Percentiles rank a stretch among this genome's conserved stretches.
phyloP scores from a whole-genome alignment of 108 stramenopile species.

The Bacterosira constricta region DNA sequence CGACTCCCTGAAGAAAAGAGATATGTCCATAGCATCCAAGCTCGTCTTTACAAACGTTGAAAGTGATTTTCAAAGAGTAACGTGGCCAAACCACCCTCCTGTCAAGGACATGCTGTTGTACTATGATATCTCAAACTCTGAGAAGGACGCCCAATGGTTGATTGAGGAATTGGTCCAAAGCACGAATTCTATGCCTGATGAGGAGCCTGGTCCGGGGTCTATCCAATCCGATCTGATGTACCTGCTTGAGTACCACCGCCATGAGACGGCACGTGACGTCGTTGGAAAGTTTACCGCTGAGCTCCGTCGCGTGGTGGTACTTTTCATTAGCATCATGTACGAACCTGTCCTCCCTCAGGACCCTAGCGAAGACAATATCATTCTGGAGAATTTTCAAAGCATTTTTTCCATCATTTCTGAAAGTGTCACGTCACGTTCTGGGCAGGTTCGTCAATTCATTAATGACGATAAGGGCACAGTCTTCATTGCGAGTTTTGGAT shows the following conservation, averaged over 20 bases:
- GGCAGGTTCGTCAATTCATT: slow-evolving; percentile 62
- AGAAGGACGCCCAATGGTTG: slow-evolving; percentile 11
- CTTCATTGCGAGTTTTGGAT: slow-evolving; percentile 31
- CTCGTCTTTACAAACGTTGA: slow-evolving; percentile 6
- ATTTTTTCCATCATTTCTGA: slow-evolving; percentile 21
- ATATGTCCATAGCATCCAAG: not conserved
- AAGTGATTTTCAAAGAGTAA: slow-evolving; percentile 8
- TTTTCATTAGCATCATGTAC: slow-evolving; percentile 22
- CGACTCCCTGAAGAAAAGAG: not conserved
- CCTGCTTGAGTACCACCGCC: slow-evolving; percentile 19
- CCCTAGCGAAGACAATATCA: slow-evolving; percentile 10
- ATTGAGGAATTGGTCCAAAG: slow-evolving; percentile 6
- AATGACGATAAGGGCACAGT: slow-evolving; percentile 56
- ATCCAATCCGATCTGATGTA: slow-evolving; percentile 10
- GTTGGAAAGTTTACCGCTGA: slow-evolving; percentile 25
- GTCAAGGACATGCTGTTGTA: slow-evolving; percentile 9
- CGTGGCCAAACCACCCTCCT: slow-evolving; percentile 8
- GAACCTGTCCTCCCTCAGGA: slow-evolving; percentile 21
- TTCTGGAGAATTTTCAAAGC: slow-evolving; percentile 22
- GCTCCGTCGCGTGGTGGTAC: slow-evolving; percentile 24
- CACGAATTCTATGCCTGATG: not conserved
- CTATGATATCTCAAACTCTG: not conserved
- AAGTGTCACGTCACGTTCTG: slow-evolving; percentile 28
- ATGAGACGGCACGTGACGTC: slow-evolving; percentile 28
- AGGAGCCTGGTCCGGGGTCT: not conserved